Evolutionary conservation across 1,284 basidiomycete species (phyloP).

Genomic region (Puccinia hordei): DNA sequence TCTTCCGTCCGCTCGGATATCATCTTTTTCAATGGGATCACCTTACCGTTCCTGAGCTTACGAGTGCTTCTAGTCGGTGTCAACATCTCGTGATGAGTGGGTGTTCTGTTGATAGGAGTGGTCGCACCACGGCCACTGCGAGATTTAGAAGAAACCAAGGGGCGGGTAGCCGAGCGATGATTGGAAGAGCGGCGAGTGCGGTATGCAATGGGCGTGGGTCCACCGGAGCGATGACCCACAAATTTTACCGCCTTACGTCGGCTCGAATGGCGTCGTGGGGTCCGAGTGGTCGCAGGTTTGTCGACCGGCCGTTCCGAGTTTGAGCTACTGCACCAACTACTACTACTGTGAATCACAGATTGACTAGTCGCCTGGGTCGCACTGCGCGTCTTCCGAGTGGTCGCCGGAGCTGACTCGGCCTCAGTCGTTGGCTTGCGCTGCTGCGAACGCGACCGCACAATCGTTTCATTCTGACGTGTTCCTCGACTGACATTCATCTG

Average conservation of each 20-base stretch:
- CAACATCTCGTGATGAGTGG: neutral
- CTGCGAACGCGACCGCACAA: neutral
- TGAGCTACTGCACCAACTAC: constrained; percentile 27
- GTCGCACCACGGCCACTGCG: neutral
- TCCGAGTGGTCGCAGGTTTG: neutral
- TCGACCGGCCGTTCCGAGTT: constrained; percentile 10
- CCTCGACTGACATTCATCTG: neutral
- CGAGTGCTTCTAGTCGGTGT: constrained; percentile 31
- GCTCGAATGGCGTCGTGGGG: neutral
- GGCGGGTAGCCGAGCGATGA: constrained; percentile 3
- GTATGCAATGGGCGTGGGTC: constrained; percentile 27
- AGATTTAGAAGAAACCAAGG: constrained; percentile 4
- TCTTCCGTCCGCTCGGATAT: neutral
- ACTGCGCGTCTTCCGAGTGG: constrained; percentile 16
- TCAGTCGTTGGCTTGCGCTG: neutral
- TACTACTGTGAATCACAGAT: constrained; percentile 7
- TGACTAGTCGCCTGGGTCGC: constrained; percentile 7
- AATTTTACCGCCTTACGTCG: constrained; percentile 12
- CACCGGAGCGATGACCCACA: neutral
- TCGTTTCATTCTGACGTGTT: neutral
- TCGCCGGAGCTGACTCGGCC: neutral
- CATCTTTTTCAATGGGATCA: constrained; percentile 18
- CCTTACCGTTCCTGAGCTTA: constrained; percentile 45
- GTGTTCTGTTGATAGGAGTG: neutral
- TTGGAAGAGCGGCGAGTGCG: constrained; percentile 26